Conservation (phyloP, 2,329 filamentous ascomycete genomes). For the Alternaria gansuensis region DNA sequence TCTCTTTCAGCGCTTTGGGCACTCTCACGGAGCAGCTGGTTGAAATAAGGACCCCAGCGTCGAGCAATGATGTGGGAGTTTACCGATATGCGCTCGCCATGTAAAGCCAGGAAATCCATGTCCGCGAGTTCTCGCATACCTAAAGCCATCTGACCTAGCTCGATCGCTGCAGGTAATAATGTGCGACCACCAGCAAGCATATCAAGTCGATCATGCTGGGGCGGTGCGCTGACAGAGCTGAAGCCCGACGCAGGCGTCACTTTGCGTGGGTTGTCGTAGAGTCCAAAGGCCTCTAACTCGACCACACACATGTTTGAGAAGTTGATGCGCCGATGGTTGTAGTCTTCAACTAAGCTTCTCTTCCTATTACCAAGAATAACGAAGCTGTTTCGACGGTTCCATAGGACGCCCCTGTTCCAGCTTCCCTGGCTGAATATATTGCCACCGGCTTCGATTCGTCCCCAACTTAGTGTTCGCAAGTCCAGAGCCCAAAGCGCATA, state of each 20-base stretch:
- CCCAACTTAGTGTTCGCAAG: slow-evolving; percentile 87
- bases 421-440: slow-evolving; percentile 96
- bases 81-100: slow-evolving; percentile 89
- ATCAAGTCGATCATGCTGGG: slow-evolving; percentile 62
- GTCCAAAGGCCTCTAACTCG: slow-evolving; percentile 93
- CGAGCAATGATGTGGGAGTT: slow-evolving; percentile 89
- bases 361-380: slow-evolving; percentile 95
- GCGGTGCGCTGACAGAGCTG: slow-evolving; percentile 78
- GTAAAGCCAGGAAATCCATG: slow-evolving; percentile 95
- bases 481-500: slow-evolving; percentile 97
- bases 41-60: slow-evolving; percentile 95
- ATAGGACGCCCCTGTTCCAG: slow-evolving; percentile 95
- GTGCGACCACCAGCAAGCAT: slow-evolving; percentile 76
- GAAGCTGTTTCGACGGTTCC: slow-evolving; percentile 93
- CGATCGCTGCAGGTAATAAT: slow-evolving; percentile 80
- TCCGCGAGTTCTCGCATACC: slow-evolving; percentile 85
- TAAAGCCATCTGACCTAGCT: slow-evolving; percentile 83
- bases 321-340: slow-evolving; percentile 97
- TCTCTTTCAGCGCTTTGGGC: slow-evolving; percentile 66
- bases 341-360: slow-evolving; percentile 93
- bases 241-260: slow-evolving; percentile 81
- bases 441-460: slow-evolving; percentile 89
- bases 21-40: slow-evolving; percentile 86
- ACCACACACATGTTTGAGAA: slow-evolving; percentile 97
- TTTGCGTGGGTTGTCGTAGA: slow-evolving; percentile 93